A percentile compares a stretch with the other conserved stretches of the same genome.
These are phyloP conservation scores for Colletotrichum sp. DNA, from an alignment of 2,329 filamentous ascomycete species.

Conservation along the genomic window DNA sequence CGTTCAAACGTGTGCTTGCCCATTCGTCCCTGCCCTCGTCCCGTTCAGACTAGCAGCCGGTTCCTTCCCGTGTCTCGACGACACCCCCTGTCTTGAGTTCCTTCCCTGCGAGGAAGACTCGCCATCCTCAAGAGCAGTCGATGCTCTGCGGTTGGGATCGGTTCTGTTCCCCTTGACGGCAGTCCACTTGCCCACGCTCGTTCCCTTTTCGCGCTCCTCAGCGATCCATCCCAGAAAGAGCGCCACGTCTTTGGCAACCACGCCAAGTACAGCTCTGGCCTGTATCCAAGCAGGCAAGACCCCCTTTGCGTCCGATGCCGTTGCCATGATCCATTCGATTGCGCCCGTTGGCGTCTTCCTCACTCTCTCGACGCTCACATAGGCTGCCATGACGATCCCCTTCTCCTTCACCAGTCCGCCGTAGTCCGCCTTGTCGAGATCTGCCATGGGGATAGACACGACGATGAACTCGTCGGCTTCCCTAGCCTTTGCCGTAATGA, in stretches of 20 bases:
- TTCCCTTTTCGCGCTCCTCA: conserved; percentile 40
- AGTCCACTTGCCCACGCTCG: conserved; percentile 20
- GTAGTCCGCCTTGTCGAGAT: conserved; percentile 38
- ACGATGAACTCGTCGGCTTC: conserved; percentile 55
- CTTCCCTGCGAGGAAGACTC: conserved; percentile 15
- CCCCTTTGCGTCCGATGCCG: conserved; percentile 73
- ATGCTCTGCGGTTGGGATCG: background rate
- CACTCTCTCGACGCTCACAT: conserved; percentile 70
- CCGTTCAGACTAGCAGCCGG: background rate
- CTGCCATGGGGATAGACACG: conserved; percentile 60
- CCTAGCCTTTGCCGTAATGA: conserved; percentile 58
- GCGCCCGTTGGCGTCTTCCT: conserved; percentile 46
- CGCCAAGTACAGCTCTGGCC: conserved; percentile 64
- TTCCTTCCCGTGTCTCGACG: conserved; percentile 6
- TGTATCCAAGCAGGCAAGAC: conserved; percentile 70
- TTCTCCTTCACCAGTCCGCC: conserved; percentile 43
- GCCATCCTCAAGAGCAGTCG: background rate
- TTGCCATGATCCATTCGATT: conserved; percentile 81
- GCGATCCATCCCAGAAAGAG: conserved; percentile 70
- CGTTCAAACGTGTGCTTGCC: background rate
- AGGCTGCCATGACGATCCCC: conserved; percentile 61
- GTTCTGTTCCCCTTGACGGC: conserved; percentile 11
- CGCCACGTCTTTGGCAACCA: conserved; percentile 74
- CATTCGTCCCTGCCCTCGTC: background rate
- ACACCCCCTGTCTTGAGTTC: conserved; percentile 6